Evolutionary conservation across 805 yeast genomes (phyloP).

Genomic region (Yarrowia deformans): DNA sequence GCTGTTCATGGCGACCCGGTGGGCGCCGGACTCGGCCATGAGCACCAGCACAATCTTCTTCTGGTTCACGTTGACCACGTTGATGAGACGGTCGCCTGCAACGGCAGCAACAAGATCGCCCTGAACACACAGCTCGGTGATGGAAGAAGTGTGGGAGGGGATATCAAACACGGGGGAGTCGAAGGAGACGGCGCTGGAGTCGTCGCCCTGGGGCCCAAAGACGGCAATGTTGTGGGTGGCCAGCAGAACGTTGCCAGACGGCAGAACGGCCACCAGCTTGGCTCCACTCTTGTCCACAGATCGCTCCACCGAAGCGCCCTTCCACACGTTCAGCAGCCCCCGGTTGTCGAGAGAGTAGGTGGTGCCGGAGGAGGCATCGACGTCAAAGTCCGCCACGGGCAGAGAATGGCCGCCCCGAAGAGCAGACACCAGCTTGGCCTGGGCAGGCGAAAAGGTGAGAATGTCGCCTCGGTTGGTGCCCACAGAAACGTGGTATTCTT

Average conservation of each 20-base stretch:
- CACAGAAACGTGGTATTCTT: constrained; percentile 60
- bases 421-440: constrained; percentile 63
- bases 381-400: constrained; percentile 58
- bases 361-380: constrained; percentile 53
- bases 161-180: constrained; percentile 53
- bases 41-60: constrained; percentile 62
- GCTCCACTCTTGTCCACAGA: constrained; percentile 44
- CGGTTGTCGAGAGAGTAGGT: constrained; percentile 38
- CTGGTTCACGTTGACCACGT: constrained; percentile 63
- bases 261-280: constrained; percentile 48
- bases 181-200: constrained; percentile 48
- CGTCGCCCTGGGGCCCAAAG: constrained; percentile 52
- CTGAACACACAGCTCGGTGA: constrained; percentile 31
- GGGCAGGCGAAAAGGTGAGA: constrained; percentile 70
- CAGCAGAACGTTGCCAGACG: constrained; percentile 56
- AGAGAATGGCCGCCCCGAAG: constrained; percentile 57
- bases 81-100: constrained; percentile 79
- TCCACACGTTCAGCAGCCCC: constrained; percentile 32
- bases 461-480: constrained; percentile 72
- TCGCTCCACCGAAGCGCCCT: constrained; percentile 30
- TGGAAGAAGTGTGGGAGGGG: constrained; percentile 73
- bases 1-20: constrained; percentile 49
- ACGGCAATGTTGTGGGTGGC: constrained; percentile 74
- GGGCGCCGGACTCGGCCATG: constrained; percentile 71
- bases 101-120: constrained; percentile 71